These are phyloP conservation scores for Seminavis robusta DNA, from an alignment of 108 stramenopile species.

Conservation along the genomic window DNA sequence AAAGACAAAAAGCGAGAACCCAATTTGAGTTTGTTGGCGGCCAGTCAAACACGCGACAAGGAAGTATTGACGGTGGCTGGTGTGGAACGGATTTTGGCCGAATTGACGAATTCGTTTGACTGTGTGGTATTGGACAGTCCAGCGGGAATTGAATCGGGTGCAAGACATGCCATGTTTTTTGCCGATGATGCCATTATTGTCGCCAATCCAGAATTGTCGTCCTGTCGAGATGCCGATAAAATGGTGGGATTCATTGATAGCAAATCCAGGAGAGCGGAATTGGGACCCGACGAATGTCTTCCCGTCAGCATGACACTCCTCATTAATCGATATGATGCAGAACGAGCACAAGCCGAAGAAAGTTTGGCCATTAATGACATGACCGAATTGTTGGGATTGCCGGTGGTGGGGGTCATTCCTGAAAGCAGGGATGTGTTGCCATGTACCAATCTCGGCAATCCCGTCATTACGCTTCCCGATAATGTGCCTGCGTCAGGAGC, in stretches of 20 bases:
- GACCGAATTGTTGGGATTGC: constrained; percentile 58
- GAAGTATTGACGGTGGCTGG: constrained; percentile 58
- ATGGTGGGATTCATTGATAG: constrained; percentile 71
- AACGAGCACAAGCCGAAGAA: constrained; percentile 42
- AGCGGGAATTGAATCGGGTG: constrained; percentile 65
- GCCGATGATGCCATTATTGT: constrained; percentile 69
- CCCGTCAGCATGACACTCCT: constrained; percentile 39
- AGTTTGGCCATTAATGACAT: constrained; percentile 43
- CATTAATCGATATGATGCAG: constrained; percentile 62
- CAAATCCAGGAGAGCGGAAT: constrained; percentile 45
- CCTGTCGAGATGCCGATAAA: constrained; percentile 67
- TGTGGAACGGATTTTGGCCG: constrained; percentile 38
- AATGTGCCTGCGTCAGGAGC: too few species aligned
- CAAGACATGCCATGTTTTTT: constrained; percentile 70
- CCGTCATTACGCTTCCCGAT: constrained; percentile 42
- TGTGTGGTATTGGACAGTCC: constrained; percentile 64
- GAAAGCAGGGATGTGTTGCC: constrained; percentile 58
- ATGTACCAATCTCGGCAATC: constrained; percentile 63
- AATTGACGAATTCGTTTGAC: constrained; percentile 42
- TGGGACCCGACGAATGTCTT: constrained; percentile 20
- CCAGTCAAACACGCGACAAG: constrained; percentile 68
- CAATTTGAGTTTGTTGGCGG: constrained; percentile 49
- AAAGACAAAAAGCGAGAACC: constrained; percentile 45
- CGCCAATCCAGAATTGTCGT: constrained; percentile 59
- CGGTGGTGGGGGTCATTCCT: constrained; percentile 60